Conservation (phyloP, 2,329 filamentous ascomycete species). For the Grosmannia serpens region DNA sequence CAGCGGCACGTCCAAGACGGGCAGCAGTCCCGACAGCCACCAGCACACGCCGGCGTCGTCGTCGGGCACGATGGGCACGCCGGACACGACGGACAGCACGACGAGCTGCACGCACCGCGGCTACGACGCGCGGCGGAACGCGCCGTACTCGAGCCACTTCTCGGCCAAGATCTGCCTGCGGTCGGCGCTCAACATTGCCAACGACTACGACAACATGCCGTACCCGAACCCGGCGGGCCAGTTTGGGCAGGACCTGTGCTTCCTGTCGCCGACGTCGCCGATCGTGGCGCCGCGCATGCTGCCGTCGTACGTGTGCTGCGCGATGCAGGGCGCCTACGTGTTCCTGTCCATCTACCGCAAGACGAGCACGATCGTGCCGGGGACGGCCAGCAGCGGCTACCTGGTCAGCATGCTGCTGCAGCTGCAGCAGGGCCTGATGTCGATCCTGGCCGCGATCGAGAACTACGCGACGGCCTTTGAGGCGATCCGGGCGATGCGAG, state of each 20-base stretch:
- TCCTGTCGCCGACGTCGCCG: constrained; percentile 23
- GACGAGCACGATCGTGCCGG: constrained; percentile 25
- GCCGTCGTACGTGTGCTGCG: constrained; percentile 33
- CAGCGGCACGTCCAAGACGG: constrained; percentile 8
- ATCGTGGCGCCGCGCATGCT: constrained; percentile 31
- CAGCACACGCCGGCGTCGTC: constrained; percentile 8
- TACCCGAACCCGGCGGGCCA: constrained; percentile 30
- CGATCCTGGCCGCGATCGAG: constrained; percentile 27
- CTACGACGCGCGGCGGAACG: neutral
- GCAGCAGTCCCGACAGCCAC: constrained; percentile 15
- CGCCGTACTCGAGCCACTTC: constrained; percentile 28
- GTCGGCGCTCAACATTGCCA: constrained; percentile 34
- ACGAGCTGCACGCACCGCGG: neutral
- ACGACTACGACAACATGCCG: constrained; percentile 32
- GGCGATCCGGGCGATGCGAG: constrained; percentile 33
- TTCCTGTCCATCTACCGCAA: constrained; percentile 31
- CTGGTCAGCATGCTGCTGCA: constrained; percentile 24
- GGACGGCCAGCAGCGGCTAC: constrained; percentile 15
- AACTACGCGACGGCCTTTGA: constrained; percentile 33
- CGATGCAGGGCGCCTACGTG: constrained; percentile 33
- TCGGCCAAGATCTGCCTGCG: constrained; percentile 38
- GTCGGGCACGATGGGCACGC: neutral
- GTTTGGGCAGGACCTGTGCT: constrained; percentile 19
- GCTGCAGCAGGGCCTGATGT: constrained; percentile 29
- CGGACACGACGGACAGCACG: neutral